A percentile compares a stretch with the other conserved stretches of the same genome.
Evolutionary conservation across 2,329 filamentous ascomycete species (phyloP).

Genomic region (Aspergillus bombycis): DNA sequence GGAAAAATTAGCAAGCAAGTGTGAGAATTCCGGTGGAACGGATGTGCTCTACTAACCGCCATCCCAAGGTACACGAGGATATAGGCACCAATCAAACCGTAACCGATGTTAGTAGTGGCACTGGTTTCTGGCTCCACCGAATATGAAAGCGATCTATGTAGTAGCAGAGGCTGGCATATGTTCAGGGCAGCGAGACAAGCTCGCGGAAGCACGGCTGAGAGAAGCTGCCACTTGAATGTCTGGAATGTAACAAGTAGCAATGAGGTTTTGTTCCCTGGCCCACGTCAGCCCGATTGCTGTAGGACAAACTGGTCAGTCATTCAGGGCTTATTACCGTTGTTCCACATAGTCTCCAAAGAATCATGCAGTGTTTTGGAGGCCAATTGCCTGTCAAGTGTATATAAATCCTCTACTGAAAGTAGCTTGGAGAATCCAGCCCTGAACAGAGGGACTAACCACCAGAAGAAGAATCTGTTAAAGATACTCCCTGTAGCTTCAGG

Average conservation of each 20-base stretch:
- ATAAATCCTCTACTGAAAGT: constrained; percentile 50
- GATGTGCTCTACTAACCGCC: constrained; percentile 36
- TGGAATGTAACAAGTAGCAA: constrained; percentile 35
- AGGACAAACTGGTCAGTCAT: neutral
- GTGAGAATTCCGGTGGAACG: neutral
- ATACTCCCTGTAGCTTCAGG: constrained; percentile 57
- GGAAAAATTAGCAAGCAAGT: constrained; percentile 4
- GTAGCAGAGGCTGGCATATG: constrained; percentile 42
- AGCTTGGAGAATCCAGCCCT: constrained; percentile 50
- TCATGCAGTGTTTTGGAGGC: constrained; percentile 45
- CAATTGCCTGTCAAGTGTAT: constrained; percentile 49
- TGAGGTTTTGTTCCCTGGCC: constrained; percentile 30
- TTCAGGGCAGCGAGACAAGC: constrained; percentile 40
- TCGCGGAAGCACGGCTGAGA: constrained; percentile 37
- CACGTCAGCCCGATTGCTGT: constrained; percentile 17
- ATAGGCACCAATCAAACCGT: constrained; percentile 50
- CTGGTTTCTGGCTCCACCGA: constrained; percentile 32
- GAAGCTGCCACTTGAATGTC: constrained; percentile 37
- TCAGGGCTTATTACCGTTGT: constrained; percentile 33
- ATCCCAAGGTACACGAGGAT: constrained; percentile 47
- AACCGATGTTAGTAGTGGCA: constrained; percentile 40
- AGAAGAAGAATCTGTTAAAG: constrained; percentile 54
- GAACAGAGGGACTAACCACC: constrained; percentile 59
- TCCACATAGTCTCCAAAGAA: constrained; percentile 44
- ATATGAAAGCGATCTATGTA: constrained; percentile 41